Evolutionary conservation across 2,329 filamentous ascomycete genomes (phyloP), one percentile per base, ranked within the genome.

Genomic region (Ceratocystis alfenasii): DNA sequence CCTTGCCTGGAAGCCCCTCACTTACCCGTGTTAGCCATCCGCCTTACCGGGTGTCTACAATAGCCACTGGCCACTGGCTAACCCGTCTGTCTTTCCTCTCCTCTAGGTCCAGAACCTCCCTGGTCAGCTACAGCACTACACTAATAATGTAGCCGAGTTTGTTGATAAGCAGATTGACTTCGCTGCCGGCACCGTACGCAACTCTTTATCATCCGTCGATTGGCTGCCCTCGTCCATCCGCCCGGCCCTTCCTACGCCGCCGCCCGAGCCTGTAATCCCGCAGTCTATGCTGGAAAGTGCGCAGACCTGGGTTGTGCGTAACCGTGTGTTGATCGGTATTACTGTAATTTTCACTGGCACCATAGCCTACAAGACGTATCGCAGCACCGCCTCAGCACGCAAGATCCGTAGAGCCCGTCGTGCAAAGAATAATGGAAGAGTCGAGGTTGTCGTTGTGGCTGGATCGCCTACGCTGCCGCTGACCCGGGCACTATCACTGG

Each of bases 391-490:
- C 66, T 83, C 83, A 67, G 79, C 82, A 65, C 84, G 83, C 68
- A 88, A 86, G 73, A 82, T 81, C 65, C 83, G 93, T 69, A 84
- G 90, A 69, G 94, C 92, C 10, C 87, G 82, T 76, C 85, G 88
- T 65, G 89, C 90, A 2, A 66, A 44, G 33, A 95, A 90, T 76
- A 94, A 94, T 28, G 90, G 89, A 3, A 83, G 94, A 64, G 85
- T 87, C 69, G 94, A 99, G 75, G 93, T 97, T 4, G 78, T 85
- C 73, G 88, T 97, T 33, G 83, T 97, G 69, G 91, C 91, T 25
- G 93, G 93, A n/a, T 91, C 90, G 22, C 88, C 90, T 1, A 84
- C 87, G 62, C 86, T 95, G 71, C 88, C 92, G 17, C 80, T 96
- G 72, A 93, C 90, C 5, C 87, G 87, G 72, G 90, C 90, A 10